phyloP scores from a whole-genome alignment of 2,329 filamentous ascomycete species.

The Neurospora sp. region DNA sequence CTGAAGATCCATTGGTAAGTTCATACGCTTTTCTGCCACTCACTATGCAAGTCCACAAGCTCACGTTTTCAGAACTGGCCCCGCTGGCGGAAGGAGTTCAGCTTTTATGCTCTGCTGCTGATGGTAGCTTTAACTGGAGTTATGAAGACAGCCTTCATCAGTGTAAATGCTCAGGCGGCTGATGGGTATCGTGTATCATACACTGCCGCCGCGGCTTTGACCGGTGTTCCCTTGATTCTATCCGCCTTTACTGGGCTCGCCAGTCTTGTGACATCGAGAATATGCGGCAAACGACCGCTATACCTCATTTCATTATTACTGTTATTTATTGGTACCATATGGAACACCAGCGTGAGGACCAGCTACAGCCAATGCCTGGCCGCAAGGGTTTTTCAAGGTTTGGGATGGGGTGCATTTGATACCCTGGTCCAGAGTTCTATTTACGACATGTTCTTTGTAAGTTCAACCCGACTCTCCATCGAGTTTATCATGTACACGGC shows the following conservation, averaged over 20 bases:
- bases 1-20: constrained; percentile 43
- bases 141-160: constrained; percentile 46
- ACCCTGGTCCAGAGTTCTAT: constrained; percentile 42
- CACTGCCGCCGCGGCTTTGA: constrained; percentile 37
- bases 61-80: constrained; percentile 41
- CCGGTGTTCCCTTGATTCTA: constrained; percentile 42
- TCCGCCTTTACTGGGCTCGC: constrained; percentile 35
- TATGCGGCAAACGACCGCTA: constrained; percentile 44
- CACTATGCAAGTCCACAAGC: background rate
- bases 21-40: background rate
- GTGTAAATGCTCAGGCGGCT: constrained; percentile 35
- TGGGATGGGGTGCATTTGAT: constrained; percentile 52
- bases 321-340: constrained; percentile 39
- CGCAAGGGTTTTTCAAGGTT: constrained; percentile 43
- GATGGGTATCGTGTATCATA: constrained; percentile 35
- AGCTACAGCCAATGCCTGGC: constrained; percentile 39
- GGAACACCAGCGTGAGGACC: constrained; percentile 35
- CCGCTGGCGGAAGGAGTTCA: constrained; percentile 41
- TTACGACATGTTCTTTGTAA: constrained; percentile 48
- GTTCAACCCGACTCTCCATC: constrained; percentile 11
- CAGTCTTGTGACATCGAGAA: constrained; percentile 32
- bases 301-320: constrained; percentile 37
- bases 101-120: constrained; percentile 36
- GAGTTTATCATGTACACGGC: constrained; percentile 1
- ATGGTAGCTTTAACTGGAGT: constrained; percentile 36